Conservation (phyloP, 2,329 filamentous ascomycete species). For the Talaromyces rugulosus region DNA sequence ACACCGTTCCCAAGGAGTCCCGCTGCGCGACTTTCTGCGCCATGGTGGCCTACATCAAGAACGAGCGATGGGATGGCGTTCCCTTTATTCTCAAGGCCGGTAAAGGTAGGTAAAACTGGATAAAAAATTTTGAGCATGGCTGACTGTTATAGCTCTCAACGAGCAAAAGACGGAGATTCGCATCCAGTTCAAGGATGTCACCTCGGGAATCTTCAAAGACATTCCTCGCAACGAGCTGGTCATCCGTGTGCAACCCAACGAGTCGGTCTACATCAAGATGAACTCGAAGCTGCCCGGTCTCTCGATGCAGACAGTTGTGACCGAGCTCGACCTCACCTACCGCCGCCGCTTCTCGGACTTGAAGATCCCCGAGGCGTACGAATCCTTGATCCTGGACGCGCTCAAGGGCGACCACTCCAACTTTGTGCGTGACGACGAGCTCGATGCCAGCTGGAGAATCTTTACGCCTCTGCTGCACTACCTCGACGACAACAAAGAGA, state of each 20-base stretch:
- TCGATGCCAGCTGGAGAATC: conserved; percentile 97
- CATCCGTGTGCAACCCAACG: conserved; percentile 98
- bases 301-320: conserved; percentile 99
- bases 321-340: conserved; percentile 97
- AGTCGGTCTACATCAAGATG: conserved; percentile 99
- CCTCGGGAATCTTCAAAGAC: conserved; percentile 98
- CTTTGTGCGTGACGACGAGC: conserved; percentile 94
- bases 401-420: conserved; percentile 99
- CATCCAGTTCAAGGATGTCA: conserved; percentile 99
- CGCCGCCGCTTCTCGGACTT: conserved; percentile 96
- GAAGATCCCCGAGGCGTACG: conserved; percentile 98
- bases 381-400: conserved; percentile 93
- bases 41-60: conserved; percentile 97
- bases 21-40: conserved; percentile 98
- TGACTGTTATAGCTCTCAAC: conserved; percentile 65
- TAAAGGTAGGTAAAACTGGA: conserved; percentile 53
- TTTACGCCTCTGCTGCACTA: conserved; percentile 98
- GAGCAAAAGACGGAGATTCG: conserved; percentile 99
- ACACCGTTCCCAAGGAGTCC: conserved; percentile 95
- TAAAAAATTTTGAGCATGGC: conserved; percentile 15
- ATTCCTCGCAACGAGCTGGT: conserved; percentile 99
- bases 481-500: conserved; percentile 98
- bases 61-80: conserved; percentile 98
- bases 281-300: conserved; percentile 98
- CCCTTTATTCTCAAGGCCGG: conserved; percentile 99